A percentile compares a stretch with the other conserved stretches of the same genome.
Evolutionary conservation across 441 rosid species (phyloP).

Genomic region (Gossypium gossypioides): DNA sequence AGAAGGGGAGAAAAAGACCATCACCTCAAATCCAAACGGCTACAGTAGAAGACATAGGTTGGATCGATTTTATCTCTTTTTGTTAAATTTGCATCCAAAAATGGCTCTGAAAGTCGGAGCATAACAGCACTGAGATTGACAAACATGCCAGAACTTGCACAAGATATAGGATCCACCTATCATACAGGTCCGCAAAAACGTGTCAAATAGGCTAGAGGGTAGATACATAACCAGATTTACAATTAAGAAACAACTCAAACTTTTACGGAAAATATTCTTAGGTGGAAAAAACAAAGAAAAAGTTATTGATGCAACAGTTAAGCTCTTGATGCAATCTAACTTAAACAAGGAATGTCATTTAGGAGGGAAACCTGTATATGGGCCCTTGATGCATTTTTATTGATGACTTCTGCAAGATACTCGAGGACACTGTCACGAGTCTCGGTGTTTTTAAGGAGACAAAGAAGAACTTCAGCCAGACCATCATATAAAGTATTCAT

Average conservation of each 20-base stretch:
- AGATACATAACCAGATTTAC: background rate
- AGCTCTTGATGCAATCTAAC: background rate
- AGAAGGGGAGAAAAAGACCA: constrained; percentile 6
- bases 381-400: constrained; percentile 74
- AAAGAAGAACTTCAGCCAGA: constrained; percentile 56
- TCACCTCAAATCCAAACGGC: constrained; percentile 78
- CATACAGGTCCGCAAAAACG: constrained; percentile 16
- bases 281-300: background rate
- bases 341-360: background rate
- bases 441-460: constrained; percentile 57
- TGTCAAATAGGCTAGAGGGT: constrained; percentile 4
- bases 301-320: background rate
- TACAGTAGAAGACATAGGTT: constrained; percentile 54
- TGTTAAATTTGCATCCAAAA: constrained; percentile 66
- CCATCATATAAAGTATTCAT: constrained; percentile 63
- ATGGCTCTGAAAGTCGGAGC: constrained; percentile 88
- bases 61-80: constrained; percentile 85
- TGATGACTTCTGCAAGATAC: constrained; percentile 92
- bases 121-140: constrained; percentile 87
- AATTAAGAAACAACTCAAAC: background rate
- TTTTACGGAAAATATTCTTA: background rate
- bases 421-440: constrained; percentile 79
- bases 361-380: constrained; percentile 61
- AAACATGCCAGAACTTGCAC: constrained; percentile 99
- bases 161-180: constrained; percentile 83